A percentile compares a stretch with the other conserved stretches of the same genome.
phyloP scores from a whole-genome alignment of 2,329 filamentous ascomycete species.

The Colletotrichum sp. region DNA sequence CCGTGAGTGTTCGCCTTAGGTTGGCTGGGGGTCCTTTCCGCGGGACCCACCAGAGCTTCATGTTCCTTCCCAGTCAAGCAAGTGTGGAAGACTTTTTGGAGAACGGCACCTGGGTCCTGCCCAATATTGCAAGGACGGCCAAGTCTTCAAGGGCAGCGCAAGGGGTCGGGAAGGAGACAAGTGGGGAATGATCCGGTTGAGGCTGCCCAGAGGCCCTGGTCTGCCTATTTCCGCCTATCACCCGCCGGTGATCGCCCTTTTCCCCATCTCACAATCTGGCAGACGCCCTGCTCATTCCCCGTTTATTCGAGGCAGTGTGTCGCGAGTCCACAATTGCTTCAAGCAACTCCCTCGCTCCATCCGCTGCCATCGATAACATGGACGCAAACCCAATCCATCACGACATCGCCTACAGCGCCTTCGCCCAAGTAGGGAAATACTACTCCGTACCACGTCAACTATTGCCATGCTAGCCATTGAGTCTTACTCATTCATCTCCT shows the following conservation, averaged over 20 bases:
- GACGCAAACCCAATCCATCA: background rate
- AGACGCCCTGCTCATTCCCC: background rate
- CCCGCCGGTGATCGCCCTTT: background rate
- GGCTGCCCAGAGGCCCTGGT: background rate
- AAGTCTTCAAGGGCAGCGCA: background rate
- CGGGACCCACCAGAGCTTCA: background rate
- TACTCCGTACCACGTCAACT: background rate
- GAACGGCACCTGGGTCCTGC: background rate
- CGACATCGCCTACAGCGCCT: background rate
- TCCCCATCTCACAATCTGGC: background rate
- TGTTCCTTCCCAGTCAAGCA: background rate
- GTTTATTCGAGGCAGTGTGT: background rate
- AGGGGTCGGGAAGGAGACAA: background rate
- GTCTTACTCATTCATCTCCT: background rate
- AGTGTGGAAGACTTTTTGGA: background rate
- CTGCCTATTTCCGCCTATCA: constrained; percentile 1
- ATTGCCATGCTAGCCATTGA: background rate
- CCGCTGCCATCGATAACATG: background rate
- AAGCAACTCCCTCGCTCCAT: constrained; percentile 1
- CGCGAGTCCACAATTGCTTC: background rate
- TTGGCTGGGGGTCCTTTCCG: background rate
- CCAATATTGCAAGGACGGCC: background rate
- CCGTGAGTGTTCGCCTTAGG: background rate
- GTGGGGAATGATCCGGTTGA: constrained; percentile 4
- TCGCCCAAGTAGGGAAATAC: background rate